Conservation (phyloP, 1,284 basidiomycete species). For the Moesziomyces sp. region DNA sequence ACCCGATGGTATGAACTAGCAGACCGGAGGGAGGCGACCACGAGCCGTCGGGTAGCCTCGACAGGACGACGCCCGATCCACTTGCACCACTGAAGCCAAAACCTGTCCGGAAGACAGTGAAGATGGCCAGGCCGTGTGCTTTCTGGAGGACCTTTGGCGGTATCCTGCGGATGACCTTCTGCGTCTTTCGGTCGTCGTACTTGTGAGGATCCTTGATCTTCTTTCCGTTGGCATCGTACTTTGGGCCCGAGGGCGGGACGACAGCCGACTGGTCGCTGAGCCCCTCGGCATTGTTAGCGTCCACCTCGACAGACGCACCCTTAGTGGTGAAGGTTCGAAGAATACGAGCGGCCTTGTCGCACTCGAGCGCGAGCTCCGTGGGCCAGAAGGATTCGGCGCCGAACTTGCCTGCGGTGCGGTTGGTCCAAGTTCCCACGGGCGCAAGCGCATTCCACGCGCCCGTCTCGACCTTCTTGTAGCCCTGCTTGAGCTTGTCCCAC, state of each 20-base stretch:
- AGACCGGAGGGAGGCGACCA: slow-evolving; percentile 66
- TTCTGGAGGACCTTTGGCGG: slow-evolving; percentile 55
- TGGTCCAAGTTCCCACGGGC: slow-evolving; percentile 52
- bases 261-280: slow-evolving; percentile 29
- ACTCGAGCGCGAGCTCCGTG: slow-evolving; percentile 52
- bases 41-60: slow-evolving; percentile 60
- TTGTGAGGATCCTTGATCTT: slow-evolving; percentile 51
- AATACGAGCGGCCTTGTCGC: slow-evolving; percentile 64
- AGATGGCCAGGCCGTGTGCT: slow-evolving; percentile 62
- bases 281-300: slow-evolving; percentile 35
- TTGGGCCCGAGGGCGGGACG: slow-evolving; percentile 25
- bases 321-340: slow-evolving; percentile 57
- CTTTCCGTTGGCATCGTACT: slow-evolving; percentile 38
- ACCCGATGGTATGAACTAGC: slow-evolving; percentile 64
- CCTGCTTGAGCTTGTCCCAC: slow-evolving; percentile 50
- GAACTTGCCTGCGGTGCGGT: slow-evolving; percentile 47
- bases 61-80: slow-evolving; percentile 65
- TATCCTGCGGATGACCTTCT: slow-evolving; percentile 66
- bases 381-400: slow-evolving; percentile 65
- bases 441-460: slow-evolving; percentile 52
- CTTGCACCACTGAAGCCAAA: slow-evolving; percentile 53
- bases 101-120: slow-evolving; percentile 66
- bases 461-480: slow-evolving; percentile 59
- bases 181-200: slow-evolving; percentile 62
- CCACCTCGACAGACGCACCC: slow-evolving; percentile 51